A percentile compares a stretch with the other conserved stretches of the same genome.
phyloP scores from a whole-genome alignment of 1,284 basidiomycete genomes.

The Ustilago trichophora region DNA sequence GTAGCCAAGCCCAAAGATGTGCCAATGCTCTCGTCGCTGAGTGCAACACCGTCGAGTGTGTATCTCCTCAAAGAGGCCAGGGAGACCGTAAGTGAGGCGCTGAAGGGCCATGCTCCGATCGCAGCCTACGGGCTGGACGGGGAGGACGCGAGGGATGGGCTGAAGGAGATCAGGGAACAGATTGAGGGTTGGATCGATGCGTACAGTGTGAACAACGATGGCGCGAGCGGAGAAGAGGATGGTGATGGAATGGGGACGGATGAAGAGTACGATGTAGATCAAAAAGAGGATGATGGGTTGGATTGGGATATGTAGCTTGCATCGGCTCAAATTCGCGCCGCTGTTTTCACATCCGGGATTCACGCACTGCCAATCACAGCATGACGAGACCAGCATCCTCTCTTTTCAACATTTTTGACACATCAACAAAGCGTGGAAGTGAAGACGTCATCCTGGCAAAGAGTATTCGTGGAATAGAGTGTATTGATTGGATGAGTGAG shows the following conservation, averaged over 20 bases:
- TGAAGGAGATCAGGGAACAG: slow-evolving; percentile 57
- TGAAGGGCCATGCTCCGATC: slow-evolving; percentile 51
- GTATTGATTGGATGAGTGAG: no score
- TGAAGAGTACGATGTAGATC: slow-evolving; percentile 53
- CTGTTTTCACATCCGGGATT: no score
- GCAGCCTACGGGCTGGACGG: slow-evolving; percentile 49
- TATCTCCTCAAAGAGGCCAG: slow-evolving; percentile 35
- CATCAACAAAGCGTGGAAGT: no score
- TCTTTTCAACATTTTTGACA: no score
- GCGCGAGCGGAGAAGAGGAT: neutral
- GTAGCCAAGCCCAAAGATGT: slow-evolving; percentile 14
- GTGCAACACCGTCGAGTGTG: slow-evolving; percentile 44
- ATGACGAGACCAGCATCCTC: no score
- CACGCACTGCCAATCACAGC: no score
- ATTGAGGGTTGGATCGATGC: slow-evolving; percentile 55
- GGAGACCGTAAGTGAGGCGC: slow-evolving; percentile 30
- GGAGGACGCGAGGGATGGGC: slow-evolving; percentile 45
- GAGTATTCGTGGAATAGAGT: no score
- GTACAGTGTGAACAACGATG: slow-evolving; percentile 44
- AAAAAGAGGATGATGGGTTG: slow-evolving; percentile 27
- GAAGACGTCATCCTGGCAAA: no score
- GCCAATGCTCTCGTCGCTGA: slow-evolving; percentile 48
- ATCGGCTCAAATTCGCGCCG: no score
- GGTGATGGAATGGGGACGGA: slow-evolving; percentile 39
- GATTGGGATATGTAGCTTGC: slow-evolving; percentile 38